Conservation (phyloP, 2,329 filamentous ascomycete genomes). For the Fusarium hainanense region DNA sequence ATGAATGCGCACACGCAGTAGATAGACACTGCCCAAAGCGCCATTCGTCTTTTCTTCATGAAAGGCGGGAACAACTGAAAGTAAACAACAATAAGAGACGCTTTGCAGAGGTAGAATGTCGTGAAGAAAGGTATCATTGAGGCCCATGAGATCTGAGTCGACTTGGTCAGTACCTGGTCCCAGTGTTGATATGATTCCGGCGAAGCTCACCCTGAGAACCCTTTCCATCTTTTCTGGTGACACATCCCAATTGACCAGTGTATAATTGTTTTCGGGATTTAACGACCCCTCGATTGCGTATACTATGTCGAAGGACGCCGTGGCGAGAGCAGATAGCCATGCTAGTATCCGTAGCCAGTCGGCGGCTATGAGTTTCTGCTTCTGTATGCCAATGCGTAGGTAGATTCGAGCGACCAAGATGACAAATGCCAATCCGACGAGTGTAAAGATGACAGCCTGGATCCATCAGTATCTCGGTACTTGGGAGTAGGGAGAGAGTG, state of each 20-base stretch:
- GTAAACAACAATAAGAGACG: conserved; percentile 31
- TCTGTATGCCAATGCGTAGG: conserved; percentile 29
- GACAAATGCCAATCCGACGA: not conserved
- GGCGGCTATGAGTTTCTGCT: conserved; percentile 13
- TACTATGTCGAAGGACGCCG: conserved; percentile 17
- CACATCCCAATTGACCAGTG: conserved; percentile 20
- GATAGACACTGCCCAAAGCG: conserved; percentile 4
- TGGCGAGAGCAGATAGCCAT: conserved; percentile 12
- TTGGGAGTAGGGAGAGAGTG: not conserved
- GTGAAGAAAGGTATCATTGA: conserved; percentile 25
- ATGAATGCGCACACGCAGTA: conserved; percentile 19
- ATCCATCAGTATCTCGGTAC: not conserved
- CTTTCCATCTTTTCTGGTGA: conserved; percentile 5
- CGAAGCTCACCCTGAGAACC: not conserved
- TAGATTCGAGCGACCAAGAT: conserved; percentile 31
- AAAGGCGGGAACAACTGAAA: conserved; percentile 36
- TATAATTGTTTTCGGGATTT: conserved; percentile 20
- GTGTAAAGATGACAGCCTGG: conserved; percentile 1
- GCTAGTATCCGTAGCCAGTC: conserved; percentile 21
- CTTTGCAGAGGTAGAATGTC: conserved; percentile 39
- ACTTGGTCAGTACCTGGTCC: conserved; percentile 2
- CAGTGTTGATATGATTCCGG: not conserved
- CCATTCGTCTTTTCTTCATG: conserved; percentile 25
- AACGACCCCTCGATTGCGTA: conserved; percentile 5
- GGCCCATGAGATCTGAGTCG: conserved; percentile 25